Evolutionary conservation across 495 filamentous ascomycete genomes (phyloP), one percentile per base, ranked within the genome.

Genomic region (Penicillium egyptiacum): DNA sequence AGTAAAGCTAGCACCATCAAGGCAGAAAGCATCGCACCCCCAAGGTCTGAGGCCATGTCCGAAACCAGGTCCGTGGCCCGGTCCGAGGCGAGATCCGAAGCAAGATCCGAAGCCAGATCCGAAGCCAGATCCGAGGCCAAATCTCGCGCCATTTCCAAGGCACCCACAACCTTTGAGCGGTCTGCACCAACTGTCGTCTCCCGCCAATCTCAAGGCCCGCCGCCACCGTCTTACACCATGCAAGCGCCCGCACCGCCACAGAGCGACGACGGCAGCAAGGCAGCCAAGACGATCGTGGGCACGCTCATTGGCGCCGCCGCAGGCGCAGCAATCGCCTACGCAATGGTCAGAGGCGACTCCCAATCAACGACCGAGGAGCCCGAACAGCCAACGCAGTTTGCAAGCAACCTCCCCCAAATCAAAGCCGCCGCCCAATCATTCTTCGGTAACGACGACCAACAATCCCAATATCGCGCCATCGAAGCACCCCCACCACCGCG

Each of bases 251-350:
- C 62, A 12, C 66, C 59, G 14, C 70, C 66, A 50, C 66, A 71
- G 45, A 47, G 59, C 17, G 76, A 75, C 33, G 75, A 80, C 50
- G 68, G 68, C 23, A 70, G 67, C 53, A 77, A 68, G 49, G 68
- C 70, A 17, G 75, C 75, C 22, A 79, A 79, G 58, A 85, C 85
- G 2, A 73, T 95, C 25, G 77, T 94, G 8, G 90, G 89, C 10
- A 88, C 87, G 4, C 80, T 92, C 45, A 82, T 91, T 6, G 91
- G 88, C 22, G 90, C 86, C 17, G 88, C 88, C 9, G 83, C 88
- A 3, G 91, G 88, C 48, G 88, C 87, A 14, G 87, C 86, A 0
- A 66, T 91, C 37, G 86, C 88, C 1, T 93, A 92, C 67, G 84
- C 86, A 35, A 86, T 89, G 75, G 75, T 80, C 54, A 84, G 79